Evolutionary conservation across 108 stramenopile genomes (phyloP).

Genomic region (Mediolabrus comicus): DNA sequence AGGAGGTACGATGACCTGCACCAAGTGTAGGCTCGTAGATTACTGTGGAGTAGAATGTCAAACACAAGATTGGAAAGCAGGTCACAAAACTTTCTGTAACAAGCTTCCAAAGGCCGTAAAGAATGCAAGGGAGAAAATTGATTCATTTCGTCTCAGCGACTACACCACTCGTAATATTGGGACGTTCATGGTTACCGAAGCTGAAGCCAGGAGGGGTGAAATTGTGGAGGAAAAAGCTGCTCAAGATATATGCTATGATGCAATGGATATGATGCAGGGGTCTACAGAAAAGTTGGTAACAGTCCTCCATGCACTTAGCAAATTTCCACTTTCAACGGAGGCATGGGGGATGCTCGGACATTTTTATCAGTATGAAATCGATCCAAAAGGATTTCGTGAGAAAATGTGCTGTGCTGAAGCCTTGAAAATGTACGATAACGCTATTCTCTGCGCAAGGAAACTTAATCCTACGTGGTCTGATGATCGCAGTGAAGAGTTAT

Average conservation of each 20-base stretch:
- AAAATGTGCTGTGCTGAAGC: constrained; percentile 1
- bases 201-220: constrained; percentile 7
- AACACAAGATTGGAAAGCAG: constrained; percentile 4
- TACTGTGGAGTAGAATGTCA: constrained; percentile 2
- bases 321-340: constrained; percentile 5
- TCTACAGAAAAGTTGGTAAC: background rate
- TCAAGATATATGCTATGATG: constrained; percentile 5
- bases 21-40: background rate
- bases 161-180: constrained; percentile 10
- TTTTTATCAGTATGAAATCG: constrained; percentile 3
- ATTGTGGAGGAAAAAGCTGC: constrained; percentile 3
- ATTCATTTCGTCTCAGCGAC: background rate
- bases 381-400: background rate
- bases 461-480: constrained; percentile 11
- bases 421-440: constrained; percentile 12
- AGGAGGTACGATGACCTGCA: background rate
- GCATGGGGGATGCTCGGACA: constrained; percentile 13
- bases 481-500: constrained; percentile 2
- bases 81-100: constrained; percentile 5
- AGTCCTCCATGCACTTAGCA: background rate
- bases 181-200: constrained; percentile 7
- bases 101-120: constrained; percentile 7
- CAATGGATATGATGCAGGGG: constrained; percentile 8
- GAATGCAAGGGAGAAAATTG: constrained; percentile 5
- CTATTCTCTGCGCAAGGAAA: constrained; percentile 13